Percentiles rank a stretch among this genome's conserved stretches.
Evolutionary conservation across 805 yeast genomes (phyloP).

Genomic region (Yarrowia sp.): DNA sequence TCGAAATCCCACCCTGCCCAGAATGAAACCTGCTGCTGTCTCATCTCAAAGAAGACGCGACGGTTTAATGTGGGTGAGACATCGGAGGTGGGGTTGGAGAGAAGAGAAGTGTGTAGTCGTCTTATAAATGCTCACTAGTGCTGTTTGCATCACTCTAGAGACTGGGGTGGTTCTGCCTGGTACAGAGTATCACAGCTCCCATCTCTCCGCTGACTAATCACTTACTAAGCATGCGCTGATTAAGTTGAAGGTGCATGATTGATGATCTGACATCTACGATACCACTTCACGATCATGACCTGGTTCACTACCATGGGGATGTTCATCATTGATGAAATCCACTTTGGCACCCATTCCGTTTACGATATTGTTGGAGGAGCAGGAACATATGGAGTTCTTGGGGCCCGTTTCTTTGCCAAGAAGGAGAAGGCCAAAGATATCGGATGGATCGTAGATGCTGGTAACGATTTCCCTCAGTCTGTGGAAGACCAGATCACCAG

Average conservation of each 20-base stretch:
- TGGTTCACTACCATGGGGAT: constrained; percentile 76
- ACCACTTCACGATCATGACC: background rate
- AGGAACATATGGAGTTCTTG: constrained; percentile 80
- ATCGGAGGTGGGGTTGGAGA: no score
- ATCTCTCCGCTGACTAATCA: no score
- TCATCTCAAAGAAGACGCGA: background rate
- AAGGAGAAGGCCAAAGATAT: constrained; percentile 53
- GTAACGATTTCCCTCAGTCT: constrained; percentile 71
- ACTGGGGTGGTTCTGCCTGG: no score
- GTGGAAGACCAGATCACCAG: constrained; percentile 56
- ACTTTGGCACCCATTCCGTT: constrained; percentile 54
- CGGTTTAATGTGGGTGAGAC: background rate
- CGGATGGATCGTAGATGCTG: constrained; percentile 81
- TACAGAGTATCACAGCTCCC: no score
- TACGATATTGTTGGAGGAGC: constrained; percentile 84
- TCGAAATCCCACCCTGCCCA: background rate
- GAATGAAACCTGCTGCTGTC: constrained; percentile 5
- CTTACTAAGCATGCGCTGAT: background rate
- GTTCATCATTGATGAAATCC: constrained; percentile 89
- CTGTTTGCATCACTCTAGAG: no score
- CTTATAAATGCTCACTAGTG: no score
- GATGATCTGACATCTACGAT: constrained; percentile 1
- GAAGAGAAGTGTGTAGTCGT: no score
- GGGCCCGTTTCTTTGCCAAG: constrained; percentile 63
- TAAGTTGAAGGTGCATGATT: constrained; percentile 7